Evolutionary conservation across 2,329 filamentous ascomycete genomes (phyloP), one percentile per base, ranked within the genome.

Genomic region (Clonostachys byssicola): DNA sequence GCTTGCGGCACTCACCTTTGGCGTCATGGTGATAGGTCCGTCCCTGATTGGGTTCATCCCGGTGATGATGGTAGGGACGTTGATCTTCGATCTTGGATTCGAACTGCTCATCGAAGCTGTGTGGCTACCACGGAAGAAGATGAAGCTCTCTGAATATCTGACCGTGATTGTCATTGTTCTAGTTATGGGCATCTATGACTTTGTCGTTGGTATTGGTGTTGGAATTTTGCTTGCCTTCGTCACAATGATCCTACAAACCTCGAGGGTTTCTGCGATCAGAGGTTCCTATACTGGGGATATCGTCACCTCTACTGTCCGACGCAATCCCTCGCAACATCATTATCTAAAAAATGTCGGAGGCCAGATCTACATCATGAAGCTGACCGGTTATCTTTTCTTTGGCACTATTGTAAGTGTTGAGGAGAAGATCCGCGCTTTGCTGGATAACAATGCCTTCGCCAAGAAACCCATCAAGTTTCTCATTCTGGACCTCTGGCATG

Each of bases 381-480:
- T 99, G 14, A 86, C 88, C 0, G 92, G 94, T 0, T 97, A 92
- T 60, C 80, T 99, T n/a, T 99, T 99, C 74, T 99, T 99, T 56
- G 94, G 94, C 14, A 97, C 92, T 4, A 96, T 99, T 54, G 92
- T 96, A 46, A 90, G 89, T 43, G 92, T 99, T 0, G 94, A 99
- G 65, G 88, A 89, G 52, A 87, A 87, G 53, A 92, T 97, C 51
- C 82, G 92, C 18, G 82, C 77, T 5, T 71, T 97, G 34, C 85
- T 97, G 42, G 85, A 92, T 30, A 90, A 95, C 33, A 85, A 92
- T 51, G 80, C 84, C 3, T 97, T 96, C 61, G 73, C 75, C 23
- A 73, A 81, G 53, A 80, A 85, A 45, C 91, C 92, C 1, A 94
- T 97, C 61, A 86, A 89, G 54, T 99, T 91, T 62, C 74, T 99